Percentiles rank a stretch among this genome's conserved stretches.
Evolutionary conservation across 371 early-diverging fungal species (phyloP).

Genomic region (Mucor mucedo): DNA sequence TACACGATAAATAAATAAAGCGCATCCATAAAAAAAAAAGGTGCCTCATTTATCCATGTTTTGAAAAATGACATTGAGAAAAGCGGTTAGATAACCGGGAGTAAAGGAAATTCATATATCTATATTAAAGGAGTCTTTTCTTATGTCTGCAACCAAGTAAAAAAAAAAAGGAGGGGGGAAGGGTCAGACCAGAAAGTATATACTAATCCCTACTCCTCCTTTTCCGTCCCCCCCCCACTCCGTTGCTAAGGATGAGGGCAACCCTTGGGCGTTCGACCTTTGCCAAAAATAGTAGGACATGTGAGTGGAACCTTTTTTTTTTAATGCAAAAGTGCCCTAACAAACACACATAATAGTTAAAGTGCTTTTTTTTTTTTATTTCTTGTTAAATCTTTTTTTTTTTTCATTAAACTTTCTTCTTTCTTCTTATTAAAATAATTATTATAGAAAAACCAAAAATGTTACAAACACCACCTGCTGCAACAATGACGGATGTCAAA

Average conservation of each 20-base stretch:
- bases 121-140: no score
- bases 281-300: slow-evolving; percentile 16
- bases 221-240: neutral
- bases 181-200: no score
- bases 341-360: neutral
- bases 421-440: neutral
- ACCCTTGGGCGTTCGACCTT: slow-evolving; percentile 5
- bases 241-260: no score
- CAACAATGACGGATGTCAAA: neutral
- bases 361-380: slow-evolving; percentile 1
- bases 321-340: slow-evolving; percentile 15
- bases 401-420: neutral
- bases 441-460: neutral
- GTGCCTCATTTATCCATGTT: no score
- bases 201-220: no score
- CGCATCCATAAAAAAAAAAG: no score
- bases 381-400: neutral
- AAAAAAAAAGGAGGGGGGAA: no score
- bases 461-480: slow-evolving; percentile 4
- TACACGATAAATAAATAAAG: no score
- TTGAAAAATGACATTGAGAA: no score
- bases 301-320: slow-evolving; percentile 7
- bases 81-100: no score
- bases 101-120: no score
- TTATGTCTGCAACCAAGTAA: no score